Conservation (phyloP, 441 rosid species). For the Adansonia gregorii region DNA sequence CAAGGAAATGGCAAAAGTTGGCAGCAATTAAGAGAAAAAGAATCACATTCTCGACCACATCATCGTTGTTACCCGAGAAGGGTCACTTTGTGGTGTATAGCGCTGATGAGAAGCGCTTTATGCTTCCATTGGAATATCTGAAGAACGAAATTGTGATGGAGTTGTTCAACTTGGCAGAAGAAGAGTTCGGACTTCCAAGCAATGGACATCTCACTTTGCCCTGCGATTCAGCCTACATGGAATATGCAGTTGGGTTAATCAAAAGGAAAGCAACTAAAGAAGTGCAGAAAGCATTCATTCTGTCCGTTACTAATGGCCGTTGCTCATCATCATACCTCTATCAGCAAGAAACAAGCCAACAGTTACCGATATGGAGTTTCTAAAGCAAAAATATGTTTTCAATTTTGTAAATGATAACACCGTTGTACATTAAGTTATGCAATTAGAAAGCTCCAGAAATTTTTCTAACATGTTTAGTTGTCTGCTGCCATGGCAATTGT, state of each 20-base stretch:
- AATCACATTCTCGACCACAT: conserved; percentile 11
- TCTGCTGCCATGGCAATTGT: neutral
- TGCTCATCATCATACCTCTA: conserved; percentile 11
- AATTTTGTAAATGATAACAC: neutral
- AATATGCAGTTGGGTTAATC: conserved; percentile 31
- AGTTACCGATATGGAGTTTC: conserved; percentile 18
- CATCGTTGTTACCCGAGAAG: conserved; percentile 31
- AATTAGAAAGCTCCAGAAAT: neutral
- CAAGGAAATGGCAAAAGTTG: conserved; percentile 34
- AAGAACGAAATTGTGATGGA: conserved; percentile 24
- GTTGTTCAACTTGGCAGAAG: conserved; percentile 33
- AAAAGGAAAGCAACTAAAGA: conserved; percentile 17
- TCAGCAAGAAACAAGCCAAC: conserved; percentile 19
- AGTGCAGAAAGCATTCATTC: conserved; percentile 33
- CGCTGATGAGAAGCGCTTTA: conserved; percentile 27
- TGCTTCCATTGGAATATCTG: conserved; percentile 30
- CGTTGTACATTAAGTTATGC: conserved; percentile 11
- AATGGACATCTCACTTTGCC: conserved; percentile 43
- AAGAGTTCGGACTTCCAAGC: conserved; percentile 37
- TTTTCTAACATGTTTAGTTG: neutral
- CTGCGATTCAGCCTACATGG: conserved; percentile 39
- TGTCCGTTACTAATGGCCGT: conserved; percentile 21
- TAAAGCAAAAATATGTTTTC: conserved; percentile 1
- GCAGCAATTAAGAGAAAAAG: conserved; percentile 20
- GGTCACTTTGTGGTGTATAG: conserved; percentile 46